Percentiles rank a stretch among this genome's conserved stretches.
Evolutionary conservation across 495 filamentous ascomycete genomes (phyloP).

Genomic region (Penicillium manginii): DNA sequence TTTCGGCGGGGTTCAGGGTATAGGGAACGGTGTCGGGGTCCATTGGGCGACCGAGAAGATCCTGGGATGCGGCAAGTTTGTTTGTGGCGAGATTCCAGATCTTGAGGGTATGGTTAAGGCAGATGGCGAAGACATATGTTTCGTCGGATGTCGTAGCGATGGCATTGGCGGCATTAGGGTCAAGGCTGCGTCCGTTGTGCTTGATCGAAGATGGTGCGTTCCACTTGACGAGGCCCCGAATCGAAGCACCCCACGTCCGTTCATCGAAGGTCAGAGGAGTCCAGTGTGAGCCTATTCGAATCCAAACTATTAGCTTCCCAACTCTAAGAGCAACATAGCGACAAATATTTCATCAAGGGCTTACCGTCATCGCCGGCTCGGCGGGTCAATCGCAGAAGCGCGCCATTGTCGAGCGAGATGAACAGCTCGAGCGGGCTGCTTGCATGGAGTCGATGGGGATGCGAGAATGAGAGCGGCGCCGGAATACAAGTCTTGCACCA

Average conservation of each 20-base stretch:
- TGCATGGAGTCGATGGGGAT: slow-evolving; percentile 80
- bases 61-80: slow-evolving; percentile 69
- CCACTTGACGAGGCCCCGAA: slow-evolving; percentile 74
- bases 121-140: slow-evolving; percentile 79
- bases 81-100: slow-evolving; percentile 82
- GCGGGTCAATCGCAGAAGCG: slow-evolving; percentile 72
- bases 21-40: slow-evolving; percentile 63
- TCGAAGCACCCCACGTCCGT: slow-evolving; percentile 72
- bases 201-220: slow-evolving; percentile 65
- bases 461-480: slow-evolving; percentile 72
- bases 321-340: not conserved
- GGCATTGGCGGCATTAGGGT: slow-evolving; percentile 64
- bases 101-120: slow-evolving; percentile 82
- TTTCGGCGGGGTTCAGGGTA: slow-evolving; percentile 76
- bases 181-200: slow-evolving; percentile 67
- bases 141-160: slow-evolving; percentile 66
- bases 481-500: slow-evolving; percentile 77
- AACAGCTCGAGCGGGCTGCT: slow-evolving; percentile 73
- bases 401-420: slow-evolving; percentile 81
- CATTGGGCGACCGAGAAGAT: slow-evolving; percentile 65
- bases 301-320: slow-evolving; percentile 1
- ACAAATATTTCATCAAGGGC: slow-evolving; percentile 1
- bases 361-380: slow-evolving; percentile 69
- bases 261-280: slow-evolving; percentile 78
- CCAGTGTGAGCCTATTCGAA: slow-evolving; percentile 62